Base-by-base conservation (phyloP, 495 filamentous ascomycete genomes). In the Aspergillus sparsus region DNA sequence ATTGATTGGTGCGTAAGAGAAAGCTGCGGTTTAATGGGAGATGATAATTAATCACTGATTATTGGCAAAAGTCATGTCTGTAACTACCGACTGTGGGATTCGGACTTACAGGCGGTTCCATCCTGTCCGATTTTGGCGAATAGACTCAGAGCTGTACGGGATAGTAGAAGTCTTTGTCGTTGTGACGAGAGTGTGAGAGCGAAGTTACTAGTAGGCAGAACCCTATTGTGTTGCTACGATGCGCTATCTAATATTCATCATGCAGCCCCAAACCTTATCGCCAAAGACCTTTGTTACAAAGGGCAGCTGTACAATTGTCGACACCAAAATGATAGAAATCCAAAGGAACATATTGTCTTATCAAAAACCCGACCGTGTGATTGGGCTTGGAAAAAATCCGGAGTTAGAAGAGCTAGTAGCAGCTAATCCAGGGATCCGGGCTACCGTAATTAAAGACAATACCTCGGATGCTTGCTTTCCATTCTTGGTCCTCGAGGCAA, bases 401-500 rank as follows among this genome's bases (percentile, higher is more conserved):
- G 49, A 52, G 32, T 52, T 52, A 36, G 10, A 52, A 15, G 15
- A 34, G 9, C 49, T 52, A 8, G 21, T 52, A 9, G 32, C 31
- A n/a, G 49, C 49, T 16, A 52, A 52, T 16, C 49, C 49, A 2
- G 27, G 32, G 15, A 52, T 52, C 27, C 27, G 12, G 27, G 31
- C 49, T 33, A 52, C 49, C 8, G 49, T 52, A 5, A 52, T 52
- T 16, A 31, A 31, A 11, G n/a, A n/a, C n/a, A 32, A 52, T 16
- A 32, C 27, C 27, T n/a, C 36, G 49, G 49, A 52, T 7, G 15
- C 21, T 13, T 52, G 36, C 49, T 52, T 52, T 36, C 64, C 64
- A 7, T 67, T 67, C 53, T 49, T 67, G 11, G 44, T 67, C 16
- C 36, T 58, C 3, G 64, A 67, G 51, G 61, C 64, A 3, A 67